Conservation (phyloP, 768 basidiomycete species). For the Lactarius deliciosus region DNA sequence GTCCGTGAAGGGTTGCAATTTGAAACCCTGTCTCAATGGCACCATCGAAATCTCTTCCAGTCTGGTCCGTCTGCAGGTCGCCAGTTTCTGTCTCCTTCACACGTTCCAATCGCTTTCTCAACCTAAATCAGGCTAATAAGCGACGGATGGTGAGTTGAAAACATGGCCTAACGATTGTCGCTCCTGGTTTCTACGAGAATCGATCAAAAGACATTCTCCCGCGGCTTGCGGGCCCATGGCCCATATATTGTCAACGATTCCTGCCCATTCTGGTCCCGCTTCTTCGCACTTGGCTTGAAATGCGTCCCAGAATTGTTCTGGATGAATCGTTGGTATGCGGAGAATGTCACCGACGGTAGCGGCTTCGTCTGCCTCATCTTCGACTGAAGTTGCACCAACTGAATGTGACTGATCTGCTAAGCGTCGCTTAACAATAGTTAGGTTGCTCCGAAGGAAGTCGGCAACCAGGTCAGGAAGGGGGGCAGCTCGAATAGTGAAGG, state of each 20-base stretch:
- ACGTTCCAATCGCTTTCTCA: slow-evolving; percentile 50
- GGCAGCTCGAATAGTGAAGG: slow-evolving; percentile 78
- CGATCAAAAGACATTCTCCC: slow-evolving; percentile 85
- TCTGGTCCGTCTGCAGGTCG: slow-evolving; percentile 30
- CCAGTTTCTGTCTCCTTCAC: slow-evolving; percentile 36
- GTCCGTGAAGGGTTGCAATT: slow-evolving; percentile 91
- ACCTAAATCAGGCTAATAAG: slow-evolving; percentile 38
- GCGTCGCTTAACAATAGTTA: slow-evolving; percentile 59
- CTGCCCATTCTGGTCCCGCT: slow-evolving; percentile 77
- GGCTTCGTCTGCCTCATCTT: slow-evolving; percentile 43
- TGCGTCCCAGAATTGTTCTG: slow-evolving; percentile 79
- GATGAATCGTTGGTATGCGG: slow-evolving; percentile 60
- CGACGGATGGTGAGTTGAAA: slow-evolving; percentile 16
- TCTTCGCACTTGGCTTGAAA: slow-evolving; percentile 62
- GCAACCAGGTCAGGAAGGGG: slow-evolving; percentile 75
- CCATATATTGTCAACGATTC: slow-evolving; percentile 73
- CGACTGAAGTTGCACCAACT: slow-evolving; percentile 36
- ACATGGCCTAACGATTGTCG: slow-evolving; percentile 54
- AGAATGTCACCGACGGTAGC: slow-evolving; percentile 58
- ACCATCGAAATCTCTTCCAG: slow-evolving; percentile 65
- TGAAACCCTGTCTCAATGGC: slow-evolving; percentile 93
- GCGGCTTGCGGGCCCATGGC: slow-evolving; percentile 87
- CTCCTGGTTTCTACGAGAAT: slow-evolving; percentile 51
- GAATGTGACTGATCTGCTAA: slow-evolving; percentile 42
- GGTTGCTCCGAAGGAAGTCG: slow-evolving; percentile 76